Evolutionary conservation across 2,329 filamentous ascomycete species (phyloP).

Genomic region (Alternaria longipes): DNA sequence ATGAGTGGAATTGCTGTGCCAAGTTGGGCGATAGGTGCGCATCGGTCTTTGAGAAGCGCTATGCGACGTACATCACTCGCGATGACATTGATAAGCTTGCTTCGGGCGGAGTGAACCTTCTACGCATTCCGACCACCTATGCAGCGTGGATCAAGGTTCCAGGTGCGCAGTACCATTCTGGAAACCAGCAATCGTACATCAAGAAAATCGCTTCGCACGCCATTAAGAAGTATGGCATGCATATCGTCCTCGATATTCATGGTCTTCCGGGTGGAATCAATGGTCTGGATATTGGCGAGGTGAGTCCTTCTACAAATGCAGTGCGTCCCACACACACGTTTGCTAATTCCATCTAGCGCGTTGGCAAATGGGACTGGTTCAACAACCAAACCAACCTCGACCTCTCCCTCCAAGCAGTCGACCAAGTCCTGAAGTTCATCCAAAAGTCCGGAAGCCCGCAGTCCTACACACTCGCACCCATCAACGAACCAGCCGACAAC

Average conservation of each 20-base stretch:
- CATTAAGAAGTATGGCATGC: slow-evolving; percentile 49
- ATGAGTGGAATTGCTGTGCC: slow-evolving; percentile 50
- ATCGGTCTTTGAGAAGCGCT: slow-evolving; percentile 41
- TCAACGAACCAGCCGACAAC: slow-evolving; percentile 52
- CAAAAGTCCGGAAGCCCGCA: slow-evolving; percentile 38
- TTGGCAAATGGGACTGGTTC: slow-evolving; percentile 48
- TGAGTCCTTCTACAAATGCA: neutral
- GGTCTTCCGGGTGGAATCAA: slow-evolving; percentile 48
- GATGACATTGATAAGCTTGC: slow-evolving; percentile 47
- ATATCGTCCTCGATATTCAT: slow-evolving; percentile 49
- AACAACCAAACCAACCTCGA: slow-evolving; percentile 47
- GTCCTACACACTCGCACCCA: slow-evolving; percentile 48
- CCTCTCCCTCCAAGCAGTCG: slow-evolving; percentile 45
- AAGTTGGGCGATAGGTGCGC: slow-evolving; percentile 41
- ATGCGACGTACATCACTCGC: slow-evolving; percentile 41
- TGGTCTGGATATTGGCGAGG: slow-evolving; percentile 23
- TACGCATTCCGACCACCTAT: slow-evolving; percentile 51
- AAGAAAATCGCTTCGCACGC: slow-evolving; percentile 47
- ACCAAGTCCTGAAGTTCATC: slow-evolving; percentile 45
- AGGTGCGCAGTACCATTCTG: slow-evolving; percentile 44
- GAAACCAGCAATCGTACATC: slow-evolving; percentile 44
- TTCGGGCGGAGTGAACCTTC: slow-evolving; percentile 41
- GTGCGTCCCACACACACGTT: neutral
- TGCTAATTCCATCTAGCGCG: neutral
- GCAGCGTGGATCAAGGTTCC: slow-evolving; percentile 51